A percentile compares a stretch with the other conserved stretches of the same genome.
Evolutionary conservation across 441 rosid genomes (phyloP).

Genomic region (Croton setiger): DNA sequence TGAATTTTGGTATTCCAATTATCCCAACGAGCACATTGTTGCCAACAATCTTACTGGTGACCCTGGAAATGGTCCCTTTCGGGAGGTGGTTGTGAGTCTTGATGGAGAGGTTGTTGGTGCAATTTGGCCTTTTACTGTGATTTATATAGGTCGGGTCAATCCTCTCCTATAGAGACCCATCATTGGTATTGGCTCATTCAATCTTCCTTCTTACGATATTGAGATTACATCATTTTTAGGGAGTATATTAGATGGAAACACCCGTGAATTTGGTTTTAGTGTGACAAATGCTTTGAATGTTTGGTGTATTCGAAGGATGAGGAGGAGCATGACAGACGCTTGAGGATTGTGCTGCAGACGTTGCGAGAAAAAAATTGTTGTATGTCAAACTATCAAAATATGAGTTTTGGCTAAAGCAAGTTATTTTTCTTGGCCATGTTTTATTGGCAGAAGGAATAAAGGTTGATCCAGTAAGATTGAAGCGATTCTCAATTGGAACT

Average conservation of each 20-base stretch:
- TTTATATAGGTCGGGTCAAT: conserved; percentile 79
- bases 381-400: too few relatives aligned
- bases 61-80: conserved; percentile 82
- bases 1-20: conserved; percentile 78
- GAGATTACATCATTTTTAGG: conserved; percentile 79
- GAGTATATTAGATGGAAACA: conserved; percentile 57
- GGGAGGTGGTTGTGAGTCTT: conserved; percentile 76
- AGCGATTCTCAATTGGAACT: too few relatives aligned
- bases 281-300: conserved; percentile 74
- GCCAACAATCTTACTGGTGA: conserved; percentile 48
- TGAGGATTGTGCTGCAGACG: too few relatives aligned
- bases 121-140: conserved; percentile 88
- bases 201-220: conserved; percentile 80
- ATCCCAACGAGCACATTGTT: conserved; percentile 59
- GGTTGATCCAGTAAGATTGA: too few relatives aligned
- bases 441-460: too few relatives aligned
- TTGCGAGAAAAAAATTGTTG: too few relatives aligned
- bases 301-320: too few relatives aligned
- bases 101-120: conserved; percentile 64
- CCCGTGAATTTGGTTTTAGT: conserved; percentile 52
- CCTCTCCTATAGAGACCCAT: conserved; percentile 85
- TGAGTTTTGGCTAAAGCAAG: too few relatives aligned
- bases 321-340: too few relatives aligned
- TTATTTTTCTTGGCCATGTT: too few relatives aligned
- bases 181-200: conserved; percentile 73